Evolutionary conservation across 2,329 filamentous ascomycete genomes (phyloP), one percentile per base, ranked within the genome.

Genomic region (Fusarium pseudonygamai): DNA sequence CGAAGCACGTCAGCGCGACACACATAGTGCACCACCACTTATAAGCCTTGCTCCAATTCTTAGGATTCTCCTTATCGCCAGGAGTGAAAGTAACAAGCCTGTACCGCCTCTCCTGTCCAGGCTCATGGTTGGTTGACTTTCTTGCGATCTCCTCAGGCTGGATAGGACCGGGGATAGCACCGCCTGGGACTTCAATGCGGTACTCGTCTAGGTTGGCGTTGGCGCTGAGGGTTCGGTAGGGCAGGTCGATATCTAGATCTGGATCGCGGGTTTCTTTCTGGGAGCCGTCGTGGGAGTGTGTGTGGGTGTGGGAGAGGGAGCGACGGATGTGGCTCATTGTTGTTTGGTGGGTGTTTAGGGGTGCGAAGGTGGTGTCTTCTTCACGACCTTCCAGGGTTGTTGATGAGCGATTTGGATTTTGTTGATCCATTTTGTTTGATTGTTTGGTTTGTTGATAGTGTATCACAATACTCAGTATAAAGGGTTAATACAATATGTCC

Each of bases 11-110:
- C 28, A 89, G 71, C 3, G 94, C 93, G 0, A 97, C 93, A 22
- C 94, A 90, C 92, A 97, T 94, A 30, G 94, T 97, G 78, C 90
- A 92, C 78, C 92, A 93, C 93, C 93, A 96, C 82, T 95, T 96
- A 81, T 85, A 92, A 3, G 83, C 84, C 81, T 94, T 94, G 64
- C 88, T 90, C 93, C 93, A 96, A 81, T 96, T 96, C 86, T 96
- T 96, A 1, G 94, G 93, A 78, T 96, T 96, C 72, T 91, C 92
- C 0, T 89, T 88, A 79, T 96, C 93, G 66, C 90, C 84, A 6
- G 91, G 87, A 8, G 86, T 88, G 78, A 96, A 97, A 1, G 84
- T 85, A 53, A 91, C 88, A 7, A 93, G 89, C 73, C 84, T 83
- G 80, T 88, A 87, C 28, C 78, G 75, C 12, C 77, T 76, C 56